phyloP scores from a whole-genome alignment of 164 flowering plant genomes.

The Paratinospora sagittata region DNA sequence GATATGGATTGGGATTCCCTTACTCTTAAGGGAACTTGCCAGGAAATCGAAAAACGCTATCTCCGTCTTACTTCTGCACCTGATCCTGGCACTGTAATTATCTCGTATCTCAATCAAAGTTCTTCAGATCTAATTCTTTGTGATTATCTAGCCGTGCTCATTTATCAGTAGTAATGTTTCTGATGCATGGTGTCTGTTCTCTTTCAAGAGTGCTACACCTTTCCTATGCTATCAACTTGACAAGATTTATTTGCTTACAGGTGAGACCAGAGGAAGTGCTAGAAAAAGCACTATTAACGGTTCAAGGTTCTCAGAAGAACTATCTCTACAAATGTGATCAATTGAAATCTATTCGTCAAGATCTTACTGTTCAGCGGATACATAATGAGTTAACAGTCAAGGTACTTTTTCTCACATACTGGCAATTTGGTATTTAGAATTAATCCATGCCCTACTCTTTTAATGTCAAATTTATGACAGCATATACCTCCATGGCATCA shows the following conservation, averaged over 20 bases:
- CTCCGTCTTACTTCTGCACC: conserved; percentile 98
- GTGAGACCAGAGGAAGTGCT: conserved; percentile 94
- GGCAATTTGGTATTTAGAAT: too few species aligned
- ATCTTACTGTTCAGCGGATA: conserved; percentile 87
- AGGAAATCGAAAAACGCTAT: conserved; percentile 95
- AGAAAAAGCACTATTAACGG: conserved; percentile 78
- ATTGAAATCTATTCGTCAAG: conserved; percentile 95
- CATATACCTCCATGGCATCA: not conserved
- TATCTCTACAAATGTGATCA: conserved; percentile 96
- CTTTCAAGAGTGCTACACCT: not conserved
- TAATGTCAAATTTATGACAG: not conserved
- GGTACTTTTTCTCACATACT: conserved; percentile 35
- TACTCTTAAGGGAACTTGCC: conserved; percentile 94
- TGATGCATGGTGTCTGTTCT: not conserved
- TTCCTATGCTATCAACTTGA: not conserved
- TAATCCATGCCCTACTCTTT: not conserved
- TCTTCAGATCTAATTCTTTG: conserved; percentile 6
- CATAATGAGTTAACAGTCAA: conserved; percentile 75
- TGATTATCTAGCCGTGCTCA: not conserved
- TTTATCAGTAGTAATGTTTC: not conserved
- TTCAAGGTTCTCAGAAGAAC: conserved; percentile 77
- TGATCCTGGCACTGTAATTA: conserved; percentile 81
- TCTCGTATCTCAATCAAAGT: conserved; percentile 1
- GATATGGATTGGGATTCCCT: conserved; percentile 98
- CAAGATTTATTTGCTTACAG: conserved; percentile 32